Percentiles rank a stretch among this genome's conserved stretches.
phyloP scores from a whole-genome alignment of 1,284 basidiomycete species.

The Apiotrichum brassicae region DNA sequence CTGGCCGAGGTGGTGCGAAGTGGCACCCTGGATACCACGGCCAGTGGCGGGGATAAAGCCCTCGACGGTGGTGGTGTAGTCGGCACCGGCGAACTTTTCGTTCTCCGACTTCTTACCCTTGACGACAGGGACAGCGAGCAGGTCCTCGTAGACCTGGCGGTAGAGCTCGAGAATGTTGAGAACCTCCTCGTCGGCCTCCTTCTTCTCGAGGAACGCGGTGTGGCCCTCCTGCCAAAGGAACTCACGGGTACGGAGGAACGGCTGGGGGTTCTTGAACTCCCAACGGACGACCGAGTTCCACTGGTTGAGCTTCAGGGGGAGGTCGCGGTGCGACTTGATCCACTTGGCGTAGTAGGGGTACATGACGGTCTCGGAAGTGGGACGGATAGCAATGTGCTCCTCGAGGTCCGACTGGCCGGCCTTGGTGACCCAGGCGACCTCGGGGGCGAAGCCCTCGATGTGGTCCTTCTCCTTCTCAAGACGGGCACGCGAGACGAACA shows the following conservation, averaged over 20 bases:
- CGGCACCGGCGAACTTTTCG: conserved; percentile 96
- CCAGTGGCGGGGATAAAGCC: conserved; percentile 97
- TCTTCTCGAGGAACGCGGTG: conserved; percentile 84
- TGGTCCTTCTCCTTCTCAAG: conserved; percentile 97
- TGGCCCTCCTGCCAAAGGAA: conserved; percentile 99
- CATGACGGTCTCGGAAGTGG: conserved; percentile 97
- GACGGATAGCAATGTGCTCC: conserved; percentile 95
- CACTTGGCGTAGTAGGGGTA: conserved; percentile 98
- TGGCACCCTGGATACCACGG: conserved; percentile 95
- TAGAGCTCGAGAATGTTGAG: conserved; percentile 93
- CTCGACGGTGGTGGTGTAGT: conserved; percentile 97
- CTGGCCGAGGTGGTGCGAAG: conserved; percentile 95
- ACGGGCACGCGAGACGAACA: conserved; percentile 92
- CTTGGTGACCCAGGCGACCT: conserved; percentile 98
- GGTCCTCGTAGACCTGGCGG: conserved; percentile 90
- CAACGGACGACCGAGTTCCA: conserved; percentile 99
- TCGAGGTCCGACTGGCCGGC: conserved; percentile 91
- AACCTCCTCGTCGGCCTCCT: conserved; percentile 87
- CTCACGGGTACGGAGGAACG: conserved; percentile 97
- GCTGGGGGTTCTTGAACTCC: conserved; percentile 99
- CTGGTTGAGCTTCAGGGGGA: conserved; percentile 95
- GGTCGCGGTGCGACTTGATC: conserved; percentile 96
- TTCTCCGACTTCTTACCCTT: conserved; percentile 97
- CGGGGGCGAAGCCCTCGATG: conserved; percentile 98
- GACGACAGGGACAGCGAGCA: conserved; percentile 94